These are phyloP conservation scores for Aureococcus anophagefferens DNA, from an alignment of 108 stramenopile genomes.

Conservation along the genomic window DNA sequence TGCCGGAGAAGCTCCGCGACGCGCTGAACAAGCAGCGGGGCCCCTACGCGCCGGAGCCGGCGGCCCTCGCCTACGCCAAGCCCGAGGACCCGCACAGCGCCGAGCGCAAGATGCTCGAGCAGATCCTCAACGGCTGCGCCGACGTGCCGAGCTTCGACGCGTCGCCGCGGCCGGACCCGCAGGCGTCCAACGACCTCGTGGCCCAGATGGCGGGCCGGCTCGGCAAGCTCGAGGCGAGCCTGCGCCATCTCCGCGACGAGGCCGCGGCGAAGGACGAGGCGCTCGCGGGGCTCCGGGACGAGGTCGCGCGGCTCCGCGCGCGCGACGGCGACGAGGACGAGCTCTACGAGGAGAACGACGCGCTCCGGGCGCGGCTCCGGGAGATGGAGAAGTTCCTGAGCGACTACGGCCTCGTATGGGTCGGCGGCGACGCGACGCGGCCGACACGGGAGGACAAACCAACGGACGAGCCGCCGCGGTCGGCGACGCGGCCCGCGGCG, in stretches of 20 bases:
- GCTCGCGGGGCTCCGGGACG: background rate
- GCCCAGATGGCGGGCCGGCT: constrained; percentile 4
- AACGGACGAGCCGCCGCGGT: background rate
- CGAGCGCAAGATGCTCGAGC: background rate
- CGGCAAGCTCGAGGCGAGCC: constrained; percentile 1
- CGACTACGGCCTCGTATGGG: constrained; percentile 41
- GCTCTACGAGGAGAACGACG: constrained; percentile 9
- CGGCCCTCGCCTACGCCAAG: background rate
- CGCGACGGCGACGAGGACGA: background rate
- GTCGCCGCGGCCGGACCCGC: no score
- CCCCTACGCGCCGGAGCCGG: background rate
- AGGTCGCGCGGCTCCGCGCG: background rate
- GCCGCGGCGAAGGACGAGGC: background rate
- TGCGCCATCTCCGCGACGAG: constrained; percentile 2
- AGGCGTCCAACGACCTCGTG: background rate
- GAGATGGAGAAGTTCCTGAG: constrained; percentile 29
- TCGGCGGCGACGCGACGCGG: constrained; percentile 9
- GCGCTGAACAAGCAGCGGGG: background rate
- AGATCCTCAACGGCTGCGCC: background rate
- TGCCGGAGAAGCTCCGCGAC: background rate
- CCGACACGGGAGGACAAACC: background rate
- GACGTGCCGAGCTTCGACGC: no score
- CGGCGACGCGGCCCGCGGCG: background rate
- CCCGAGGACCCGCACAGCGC: background rate
- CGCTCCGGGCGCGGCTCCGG: constrained; percentile 2